phyloP scores from a whole-genome alignment of 2,329 filamentous ascomycete genomes.

The Orbilia blumenaviensis region DNA sequence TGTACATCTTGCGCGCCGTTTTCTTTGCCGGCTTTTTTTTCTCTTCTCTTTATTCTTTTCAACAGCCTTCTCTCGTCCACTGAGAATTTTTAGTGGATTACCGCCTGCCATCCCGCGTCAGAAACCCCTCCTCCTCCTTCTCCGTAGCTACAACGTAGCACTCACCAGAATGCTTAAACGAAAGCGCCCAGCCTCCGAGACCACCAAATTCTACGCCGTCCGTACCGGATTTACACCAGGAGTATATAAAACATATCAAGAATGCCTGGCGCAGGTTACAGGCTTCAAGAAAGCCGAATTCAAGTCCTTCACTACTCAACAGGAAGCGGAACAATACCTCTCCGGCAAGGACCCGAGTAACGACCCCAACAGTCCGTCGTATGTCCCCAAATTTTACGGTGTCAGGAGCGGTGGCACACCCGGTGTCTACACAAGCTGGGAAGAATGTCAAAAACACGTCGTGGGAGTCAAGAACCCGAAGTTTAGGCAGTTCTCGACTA shows the following conservation, averaged over 20 bases:
- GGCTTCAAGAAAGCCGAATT: conserved; percentile 65
- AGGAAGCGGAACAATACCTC: conserved; percentile 56
- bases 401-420: conserved; percentile 69
- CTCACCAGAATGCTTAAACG: conserved; percentile 48
- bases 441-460: conserved; percentile 71
- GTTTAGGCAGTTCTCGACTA: conserved; percentile 65
- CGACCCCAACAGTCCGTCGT: conserved; percentile 57
- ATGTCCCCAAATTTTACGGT: conserved; percentile 69
- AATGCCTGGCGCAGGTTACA: conserved; percentile 70
- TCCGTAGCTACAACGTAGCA: conserved; percentile 36
- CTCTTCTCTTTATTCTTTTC: not conserved
- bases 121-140: conserved; percentile 27
- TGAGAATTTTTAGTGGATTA: conserved; percentile 37
- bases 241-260: conserved; percentile 71
- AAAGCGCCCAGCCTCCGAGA: conserved; percentile 53
- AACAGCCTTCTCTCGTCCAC: conserved; percentile 15
- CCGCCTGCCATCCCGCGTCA: conserved; percentile 26
- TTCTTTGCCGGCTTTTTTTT: not conserved
- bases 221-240: conserved; percentile 69
- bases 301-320: conserved; percentile 57
- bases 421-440: conserved; percentile 71
- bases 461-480: conserved; percentile 72
- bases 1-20: not conserved
- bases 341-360: conserved; percentile 57
- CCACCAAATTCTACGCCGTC: conserved; percentile 71